These are phyloP conservation scores for Halophytophthora polymorphica DNA, from an alignment of 352 stramenopile species.

Conservation along the genomic window DNA sequence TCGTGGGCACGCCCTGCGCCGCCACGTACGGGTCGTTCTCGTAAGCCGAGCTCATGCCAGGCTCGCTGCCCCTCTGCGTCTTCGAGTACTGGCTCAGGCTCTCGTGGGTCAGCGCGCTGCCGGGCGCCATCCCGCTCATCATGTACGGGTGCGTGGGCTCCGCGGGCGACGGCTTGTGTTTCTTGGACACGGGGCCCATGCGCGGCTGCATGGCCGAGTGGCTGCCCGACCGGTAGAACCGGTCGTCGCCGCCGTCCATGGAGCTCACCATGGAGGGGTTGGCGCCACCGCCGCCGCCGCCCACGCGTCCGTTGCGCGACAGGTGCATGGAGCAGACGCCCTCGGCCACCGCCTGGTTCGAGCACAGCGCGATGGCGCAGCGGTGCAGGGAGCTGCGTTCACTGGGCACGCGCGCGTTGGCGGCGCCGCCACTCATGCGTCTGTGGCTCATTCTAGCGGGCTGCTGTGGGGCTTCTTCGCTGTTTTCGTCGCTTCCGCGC, in stretches of 20 bases:
- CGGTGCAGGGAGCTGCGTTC: slow-evolving; percentile 67
- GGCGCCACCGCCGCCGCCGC: slow-evolving; percentile 9
- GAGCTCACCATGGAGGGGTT: slow-evolving; percentile 17
- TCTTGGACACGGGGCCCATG: slow-evolving; percentile 41
- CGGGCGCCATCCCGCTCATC: slow-evolving; percentile 15
- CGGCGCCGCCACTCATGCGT: slow-evolving; percentile 5
- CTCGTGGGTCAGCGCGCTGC: slow-evolving; percentile 44
- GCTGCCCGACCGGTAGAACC: slow-evolving; percentile 44
- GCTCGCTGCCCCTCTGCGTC: not conserved
- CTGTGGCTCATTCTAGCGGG: slow-evolving; percentile 21
- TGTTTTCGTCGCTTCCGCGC: no score
- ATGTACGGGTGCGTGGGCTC: slow-evolving; percentile 50
- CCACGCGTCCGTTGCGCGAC: slow-evolving; percentile 34
- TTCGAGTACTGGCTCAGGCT: slow-evolving; percentile 61
- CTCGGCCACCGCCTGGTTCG: slow-evolving; percentile 69
- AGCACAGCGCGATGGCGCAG: slow-evolving; percentile 75
- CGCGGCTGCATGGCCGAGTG: slow-evolving; percentile 64
- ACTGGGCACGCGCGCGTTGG: slow-evolving; percentile 20
- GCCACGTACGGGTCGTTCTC: slow-evolving; percentile 64
- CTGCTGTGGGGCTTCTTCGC: not conserved
- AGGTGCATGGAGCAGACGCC: slow-evolving; percentile 77
- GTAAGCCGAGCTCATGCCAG: slow-evolving; percentile 35
- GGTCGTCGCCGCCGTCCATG: slow-evolving; percentile 28
- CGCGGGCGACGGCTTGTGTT: slow-evolving; percentile 52
- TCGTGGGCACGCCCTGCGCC: slow-evolving; percentile 23